A percentile compares a stretch with the other conserved stretches of the same genome.
phyloP scores from a whole-genome alignment of 2,329 filamentous ascomycete species.

The Colletotrichum spinosum region DNA sequence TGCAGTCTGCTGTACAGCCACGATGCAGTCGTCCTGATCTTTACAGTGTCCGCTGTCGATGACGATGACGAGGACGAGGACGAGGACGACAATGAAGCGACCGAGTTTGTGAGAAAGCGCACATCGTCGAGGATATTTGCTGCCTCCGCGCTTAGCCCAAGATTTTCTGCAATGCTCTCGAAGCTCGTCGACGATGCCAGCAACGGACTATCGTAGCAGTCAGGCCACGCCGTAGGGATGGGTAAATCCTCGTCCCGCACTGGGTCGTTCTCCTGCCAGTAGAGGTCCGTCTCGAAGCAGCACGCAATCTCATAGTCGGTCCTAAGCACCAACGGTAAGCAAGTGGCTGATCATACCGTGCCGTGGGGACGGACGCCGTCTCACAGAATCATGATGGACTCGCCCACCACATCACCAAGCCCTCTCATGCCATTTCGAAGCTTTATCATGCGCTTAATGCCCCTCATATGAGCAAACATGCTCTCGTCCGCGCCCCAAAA shows the following conservation, averaged over 20 bases:
- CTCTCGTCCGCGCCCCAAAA: slow-evolving; percentile 44
- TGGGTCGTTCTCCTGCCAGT: slow-evolving; percentile 40
- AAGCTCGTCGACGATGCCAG: slow-evolving; percentile 40
- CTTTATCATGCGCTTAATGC: slow-evolving; percentile 45
- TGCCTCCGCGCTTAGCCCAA: slow-evolving; percentile 37
- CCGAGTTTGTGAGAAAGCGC: slow-evolving; percentile 42
- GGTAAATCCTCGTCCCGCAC: slow-evolving; percentile 28
- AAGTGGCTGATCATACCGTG: background rate
- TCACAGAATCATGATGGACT: slow-evolving; percentile 36
- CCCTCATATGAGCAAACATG: slow-evolving; percentile 46
- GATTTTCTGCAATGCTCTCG: slow-evolving; percentile 24
- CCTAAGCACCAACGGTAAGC: slow-evolving; percentile 32
- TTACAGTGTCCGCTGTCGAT: background rate
- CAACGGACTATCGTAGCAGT: slow-evolving; percentile 42
- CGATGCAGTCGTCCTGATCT: slow-evolving; percentile 40
- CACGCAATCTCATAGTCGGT: slow-evolving; percentile 47
- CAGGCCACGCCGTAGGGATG: slow-evolving; percentile 37
- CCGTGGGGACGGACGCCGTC: background rate
- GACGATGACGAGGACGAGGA: background rate
- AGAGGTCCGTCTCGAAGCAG: slow-evolving; percentile 45
- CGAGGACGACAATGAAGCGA: slow-evolving; percentile 27
- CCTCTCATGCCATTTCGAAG: slow-evolving; percentile 42
- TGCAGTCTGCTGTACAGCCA: slow-evolving; percentile 41
- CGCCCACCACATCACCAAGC: slow-evolving; percentile 43
- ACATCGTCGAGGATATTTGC: slow-evolving; percentile 45